Percentiles rank a stretch among this genome's conserved stretches.
phyloP scores from a whole-genome alignment of 2,329 filamentous ascomycete species.

The Raffaelea ambrosiae region DNA sequence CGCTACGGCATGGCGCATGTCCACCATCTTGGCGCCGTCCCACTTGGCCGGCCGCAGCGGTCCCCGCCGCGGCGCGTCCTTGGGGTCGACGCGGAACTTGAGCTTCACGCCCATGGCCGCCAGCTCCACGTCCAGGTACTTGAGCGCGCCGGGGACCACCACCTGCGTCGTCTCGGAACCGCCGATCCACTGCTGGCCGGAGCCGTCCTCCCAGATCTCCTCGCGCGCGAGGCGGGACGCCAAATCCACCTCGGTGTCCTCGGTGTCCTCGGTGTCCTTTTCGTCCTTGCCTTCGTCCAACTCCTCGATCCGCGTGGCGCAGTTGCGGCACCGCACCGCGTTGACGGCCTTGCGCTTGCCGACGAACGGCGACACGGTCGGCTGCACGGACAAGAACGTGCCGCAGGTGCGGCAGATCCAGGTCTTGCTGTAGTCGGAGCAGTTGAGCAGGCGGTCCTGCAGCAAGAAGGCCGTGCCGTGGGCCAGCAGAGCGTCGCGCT shows the following conservation, averaged over 20 bases:
- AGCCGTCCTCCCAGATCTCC: constrained; percentile 85
- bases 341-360: constrained; percentile 58
- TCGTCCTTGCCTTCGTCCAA: constrained; percentile 41
- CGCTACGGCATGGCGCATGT: not conserved
- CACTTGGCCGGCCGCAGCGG: constrained; percentile 29
- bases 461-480: constrained; percentile 93
- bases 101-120: constrained; percentile 94
- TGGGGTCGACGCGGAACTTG: constrained; percentile 63
- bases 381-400: constrained; percentile 81
- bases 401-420: constrained; percentile 89
- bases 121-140: constrained; percentile 89
- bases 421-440: constrained; percentile 82
- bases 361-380: constrained; percentile 59
- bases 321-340: constrained; percentile 71
- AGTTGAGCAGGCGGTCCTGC: constrained; percentile 94
- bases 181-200: constrained; percentile 74
- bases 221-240: constrained; percentile 8
- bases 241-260: not conserved
- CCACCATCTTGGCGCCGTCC: constrained; percentile 8
- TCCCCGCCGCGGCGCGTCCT: constrained; percentile 55
- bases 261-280: constrained; percentile 26
- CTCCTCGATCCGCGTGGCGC: constrained; percentile 55
- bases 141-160: constrained; percentile 84
- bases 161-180: constrained; percentile 88
- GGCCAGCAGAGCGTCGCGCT: constrained; percentile 87